Evolutionary conservation across 805 yeast genomes (phyloP), one percentile per base, ranked within the genome.

Genomic region (Suhomyces canberraensis): DNA sequence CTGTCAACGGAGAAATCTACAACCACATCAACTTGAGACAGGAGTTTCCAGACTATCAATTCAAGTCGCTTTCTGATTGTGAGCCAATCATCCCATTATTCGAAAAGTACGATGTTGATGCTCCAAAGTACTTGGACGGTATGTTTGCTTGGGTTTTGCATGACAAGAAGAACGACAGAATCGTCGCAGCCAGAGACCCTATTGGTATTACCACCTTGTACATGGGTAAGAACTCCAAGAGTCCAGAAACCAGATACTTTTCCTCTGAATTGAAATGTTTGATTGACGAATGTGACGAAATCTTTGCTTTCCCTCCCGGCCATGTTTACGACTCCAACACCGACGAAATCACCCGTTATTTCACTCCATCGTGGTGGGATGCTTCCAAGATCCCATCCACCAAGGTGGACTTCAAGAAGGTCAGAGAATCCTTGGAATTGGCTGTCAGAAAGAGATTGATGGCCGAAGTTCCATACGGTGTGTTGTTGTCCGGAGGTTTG

Each of bases 391-490:
- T 85, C 46, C 96, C 98, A 50, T 62, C 82, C 28, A 75, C 76
- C 41, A 87, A 81, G 29, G 86, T 84, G 31, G 95, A 91, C 61
- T 79, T 72, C 59, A 78, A 61, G 54, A 51, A 67, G 41, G 76
- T 93, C 44, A 82, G 96, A 65, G 84, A 81, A 54, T 64, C 86
- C 33, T 76, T 93, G 60, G 98, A 93, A 66, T 70, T 84, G 69
- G 89, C 98, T 33, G 99, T 93, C 38, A 84, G 98, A 75, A 93
- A 93, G 85, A 84, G 98, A 76, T 78, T 93, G 56, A 93, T 93
- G 99, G 93, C 98, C 39, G 99, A 93, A 73, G 99, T 93, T 44
- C 98, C 99, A 39, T 93, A 87, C 65, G 99, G 99, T 71, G 99
- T 93, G 31, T 73, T 93, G 51, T 74, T 93, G 50, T 88, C 96